Conservation (phyloP, 1,284 basidiomycete species). For the Sporisorium exsertum region DNA sequence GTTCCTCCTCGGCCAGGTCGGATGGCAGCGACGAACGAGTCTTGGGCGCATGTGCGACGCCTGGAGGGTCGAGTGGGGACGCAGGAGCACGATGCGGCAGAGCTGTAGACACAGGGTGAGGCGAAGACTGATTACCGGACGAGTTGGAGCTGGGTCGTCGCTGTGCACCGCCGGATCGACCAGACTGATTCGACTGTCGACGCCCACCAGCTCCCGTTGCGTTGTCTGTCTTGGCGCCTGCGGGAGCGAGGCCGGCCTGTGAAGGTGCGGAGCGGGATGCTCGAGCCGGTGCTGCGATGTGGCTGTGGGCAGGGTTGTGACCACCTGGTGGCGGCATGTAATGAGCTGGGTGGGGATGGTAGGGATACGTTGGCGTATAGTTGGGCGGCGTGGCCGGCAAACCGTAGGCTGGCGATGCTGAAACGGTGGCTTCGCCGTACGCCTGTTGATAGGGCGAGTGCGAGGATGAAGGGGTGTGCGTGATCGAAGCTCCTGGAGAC, state of each 20-base stretch:
- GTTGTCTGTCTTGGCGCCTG: constrained; percentile 10
- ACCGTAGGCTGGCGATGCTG: constrained; percentile 11
- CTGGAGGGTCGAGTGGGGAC: background rate
- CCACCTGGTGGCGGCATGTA: constrained; percentile 14
- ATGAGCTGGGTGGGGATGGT: constrained; percentile 17
- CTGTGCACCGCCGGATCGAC: constrained; percentile 6
- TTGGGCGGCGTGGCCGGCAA: constrained; percentile 14
- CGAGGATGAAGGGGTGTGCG: constrained; percentile 16
- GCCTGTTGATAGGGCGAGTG: constrained; percentile 22
- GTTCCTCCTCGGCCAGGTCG: constrained; percentile 3
- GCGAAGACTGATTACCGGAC: constrained; percentile 23
- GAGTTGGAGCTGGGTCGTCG: constrained; percentile 32
- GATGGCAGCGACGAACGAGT: background rate
- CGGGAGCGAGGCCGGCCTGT: background rate
- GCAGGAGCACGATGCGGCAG: constrained; percentile 21
- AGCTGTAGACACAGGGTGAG: constrained; percentile 11
- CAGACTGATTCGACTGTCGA: constrained; percentile 24
- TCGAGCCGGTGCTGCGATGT: constrained; percentile 8
- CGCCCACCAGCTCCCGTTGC: constrained; percentile 17
- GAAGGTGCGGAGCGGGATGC: constrained; percentile 13
- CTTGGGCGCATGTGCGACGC: background rate
- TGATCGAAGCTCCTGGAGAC: constrained; percentile 11
- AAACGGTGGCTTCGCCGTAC: constrained; percentile 16
- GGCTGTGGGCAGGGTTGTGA: constrained; percentile 24
- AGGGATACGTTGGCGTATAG: constrained; percentile 22